Evolutionary conservation across 108 stramenopile genomes (phyloP).

Genomic region (Hondaea fermentalgiana): DNA sequence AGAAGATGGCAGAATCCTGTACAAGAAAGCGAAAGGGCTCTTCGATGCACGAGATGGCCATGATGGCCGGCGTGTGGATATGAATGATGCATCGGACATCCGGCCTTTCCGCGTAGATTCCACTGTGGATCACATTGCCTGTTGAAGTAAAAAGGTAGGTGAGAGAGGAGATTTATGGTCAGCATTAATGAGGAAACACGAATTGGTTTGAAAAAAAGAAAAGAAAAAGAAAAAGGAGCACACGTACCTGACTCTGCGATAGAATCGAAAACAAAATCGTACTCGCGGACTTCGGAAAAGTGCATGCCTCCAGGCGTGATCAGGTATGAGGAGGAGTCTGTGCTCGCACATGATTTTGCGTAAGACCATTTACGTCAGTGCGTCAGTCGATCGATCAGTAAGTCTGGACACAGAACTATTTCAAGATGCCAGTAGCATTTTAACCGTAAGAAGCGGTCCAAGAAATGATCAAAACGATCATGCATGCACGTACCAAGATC

Average conservation of each 20-base stretch:
- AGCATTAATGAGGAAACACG: no score
- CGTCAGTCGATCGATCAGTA: no score
- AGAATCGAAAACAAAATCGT: background rate
- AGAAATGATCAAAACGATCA: no score
- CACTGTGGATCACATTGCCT: conserved; percentile 13
- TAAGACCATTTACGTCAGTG: no score
- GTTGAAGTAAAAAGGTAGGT: no score
- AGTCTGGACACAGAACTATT: no score
- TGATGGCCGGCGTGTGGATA: background rate
- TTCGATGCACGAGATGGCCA: background rate
- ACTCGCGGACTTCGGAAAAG: background rate
- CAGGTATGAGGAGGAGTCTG: background rate
- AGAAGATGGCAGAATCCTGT: background rate
- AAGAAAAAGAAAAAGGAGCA: no score
- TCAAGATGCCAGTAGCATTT: no score
- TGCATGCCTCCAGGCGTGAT: conserved; percentile 10
- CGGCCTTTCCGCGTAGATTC: background rate
- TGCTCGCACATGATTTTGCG: no score
- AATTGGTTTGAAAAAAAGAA: no score
- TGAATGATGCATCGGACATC: conserved; percentile 6
- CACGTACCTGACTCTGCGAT: background rate
- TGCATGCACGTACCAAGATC: background rate
- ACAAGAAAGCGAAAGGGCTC: background rate
- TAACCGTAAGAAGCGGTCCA: no score
- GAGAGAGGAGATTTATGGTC: no score